phyloP scores from a whole-genome alignment of 2,329 filamentous ascomycete species.

The Aspergillus amoenus region DNA sequence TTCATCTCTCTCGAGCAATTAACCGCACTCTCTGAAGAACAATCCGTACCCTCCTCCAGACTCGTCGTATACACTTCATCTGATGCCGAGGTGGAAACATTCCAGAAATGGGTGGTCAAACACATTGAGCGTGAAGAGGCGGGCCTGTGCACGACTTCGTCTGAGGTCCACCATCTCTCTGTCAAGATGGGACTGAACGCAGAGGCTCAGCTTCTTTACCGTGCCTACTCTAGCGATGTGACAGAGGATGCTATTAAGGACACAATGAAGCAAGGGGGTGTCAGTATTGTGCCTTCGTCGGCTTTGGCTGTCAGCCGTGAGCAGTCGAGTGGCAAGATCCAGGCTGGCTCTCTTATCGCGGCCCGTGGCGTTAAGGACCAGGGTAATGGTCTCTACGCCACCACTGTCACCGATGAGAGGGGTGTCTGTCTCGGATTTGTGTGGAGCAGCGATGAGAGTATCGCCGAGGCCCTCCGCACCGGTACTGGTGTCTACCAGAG shows the following conservation, averaged over 20 bases:
- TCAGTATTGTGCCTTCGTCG: conserved; percentile 73
- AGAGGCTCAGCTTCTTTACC: conserved; percentile 43
- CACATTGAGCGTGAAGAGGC: conserved; percentile 37
- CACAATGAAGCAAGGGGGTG: conserved; percentile 51
- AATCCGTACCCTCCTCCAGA: conserved; percentile 54
- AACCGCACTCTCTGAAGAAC: conserved; percentile 50
- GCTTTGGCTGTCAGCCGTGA: conserved; percentile 67
- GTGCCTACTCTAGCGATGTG: conserved; percentile 36
- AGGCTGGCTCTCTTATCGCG: conserved; percentile 69
- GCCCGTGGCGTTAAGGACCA: conserved; percentile 78
- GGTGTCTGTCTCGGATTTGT: conserved; percentile 84
- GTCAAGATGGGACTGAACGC: conserved; percentile 38
- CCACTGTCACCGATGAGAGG: conserved; percentile 85
- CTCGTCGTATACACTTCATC: conserved; percentile 55
- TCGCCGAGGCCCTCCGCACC: conserved; percentile 80
- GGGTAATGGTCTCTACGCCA: conserved; percentile 79
- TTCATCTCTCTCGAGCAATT: conserved; percentile 76
- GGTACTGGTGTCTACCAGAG: conserved; percentile 90
- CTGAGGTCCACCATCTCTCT: conserved; percentile 40
- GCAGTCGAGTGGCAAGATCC: conserved; percentile 58
- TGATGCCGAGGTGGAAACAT: conserved; percentile 36
- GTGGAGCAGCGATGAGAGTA: conserved; percentile 90
- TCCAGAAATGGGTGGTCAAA: conserved; percentile 42
- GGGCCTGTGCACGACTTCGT: conserved; percentile 33
- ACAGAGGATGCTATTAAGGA: conserved; percentile 51